phyloP scores from a whole-genome alignment of 2,329 filamentous ascomycete species.

The Colletotrichum chlorophyti region DNA sequence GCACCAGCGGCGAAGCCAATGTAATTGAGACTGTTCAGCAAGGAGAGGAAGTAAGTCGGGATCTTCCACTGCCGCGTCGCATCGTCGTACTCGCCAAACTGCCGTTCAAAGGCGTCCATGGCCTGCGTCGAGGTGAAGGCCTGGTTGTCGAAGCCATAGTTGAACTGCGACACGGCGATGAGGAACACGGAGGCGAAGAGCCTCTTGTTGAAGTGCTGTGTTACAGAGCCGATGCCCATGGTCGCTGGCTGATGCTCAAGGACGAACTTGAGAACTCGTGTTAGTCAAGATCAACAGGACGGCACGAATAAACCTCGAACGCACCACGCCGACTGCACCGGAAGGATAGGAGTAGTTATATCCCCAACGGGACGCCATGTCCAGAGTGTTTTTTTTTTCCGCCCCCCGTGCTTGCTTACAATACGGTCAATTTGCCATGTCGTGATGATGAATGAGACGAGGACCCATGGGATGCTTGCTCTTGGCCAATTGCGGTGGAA shows the following conservation, averaged over 20 bases:
- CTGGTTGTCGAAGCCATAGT: constrained; percentile 47
- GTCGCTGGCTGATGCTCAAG: background rate
- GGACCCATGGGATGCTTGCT: background rate
- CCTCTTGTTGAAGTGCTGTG: constrained; percentile 18
- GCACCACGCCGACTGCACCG: too few species aligned
- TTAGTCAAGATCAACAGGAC: too few species aligned
- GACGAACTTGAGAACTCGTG: background rate
- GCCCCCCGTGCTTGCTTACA: too few species aligned
- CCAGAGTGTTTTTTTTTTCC: too few species aligned
- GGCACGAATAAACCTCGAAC: too few species aligned
- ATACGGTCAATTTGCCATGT: background rate
- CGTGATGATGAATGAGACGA: background rate
- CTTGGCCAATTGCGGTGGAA: constrained; percentile 3
- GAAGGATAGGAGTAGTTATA: too few species aligned
- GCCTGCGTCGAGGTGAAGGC: constrained; percentile 44
- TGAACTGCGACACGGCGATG: constrained; percentile 43
- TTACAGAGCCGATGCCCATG: constrained; percentile 5
- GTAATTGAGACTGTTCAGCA: constrained; percentile 43
- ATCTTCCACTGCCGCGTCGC: constrained; percentile 33
- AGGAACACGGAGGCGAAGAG: constrained; percentile 32
- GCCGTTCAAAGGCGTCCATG: constrained; percentile 42
- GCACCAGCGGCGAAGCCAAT: constrained; percentile 40
- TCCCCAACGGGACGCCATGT: too few species aligned
- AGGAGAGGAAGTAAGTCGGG: constrained; percentile 40
- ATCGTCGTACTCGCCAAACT: constrained; percentile 39